Conservation (phyloP, 2,329 filamentous ascomycete species). For the Fusarium mangiferae region DNA sequence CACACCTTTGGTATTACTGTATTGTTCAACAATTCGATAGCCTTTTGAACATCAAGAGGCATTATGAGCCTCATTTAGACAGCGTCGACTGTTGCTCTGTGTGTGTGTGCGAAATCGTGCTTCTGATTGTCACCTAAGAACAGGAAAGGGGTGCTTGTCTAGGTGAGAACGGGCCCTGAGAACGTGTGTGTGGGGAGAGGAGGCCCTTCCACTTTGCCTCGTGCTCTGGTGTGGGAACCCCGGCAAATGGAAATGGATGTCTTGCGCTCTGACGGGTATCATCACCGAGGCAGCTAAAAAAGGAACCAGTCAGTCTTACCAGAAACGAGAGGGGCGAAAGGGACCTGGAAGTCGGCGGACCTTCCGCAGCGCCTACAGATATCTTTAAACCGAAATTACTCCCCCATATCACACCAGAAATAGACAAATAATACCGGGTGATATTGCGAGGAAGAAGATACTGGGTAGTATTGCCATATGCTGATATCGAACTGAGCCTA, state of each 20-base stretch:
- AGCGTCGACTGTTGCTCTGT: neutral
- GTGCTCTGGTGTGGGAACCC: slow-evolving; percentile 23
- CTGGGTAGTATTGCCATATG: neutral
- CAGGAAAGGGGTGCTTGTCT: slow-evolving; percentile 26
- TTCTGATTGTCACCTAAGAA: neutral
- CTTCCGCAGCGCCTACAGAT: neutral
- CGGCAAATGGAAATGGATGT: slow-evolving; percentile 21
- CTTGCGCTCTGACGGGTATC: slow-evolving; percentile 34
- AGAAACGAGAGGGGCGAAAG: neutral
- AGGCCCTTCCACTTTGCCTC: slow-evolving; percentile 20
- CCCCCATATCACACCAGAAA: neutral
- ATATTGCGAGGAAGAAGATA: neutral
- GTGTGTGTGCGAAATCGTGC: neutral
- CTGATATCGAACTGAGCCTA: neutral
- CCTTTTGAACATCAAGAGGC: neutral
- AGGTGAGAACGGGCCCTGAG: neutral
- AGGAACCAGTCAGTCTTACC: slow-evolving; percentile 1
- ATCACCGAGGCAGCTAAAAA: slow-evolving; percentile 38
- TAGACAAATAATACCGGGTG: slow-evolving; percentile 8
- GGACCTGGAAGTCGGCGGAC: slow-evolving; percentile 1
- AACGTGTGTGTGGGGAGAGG: slow-evolving; percentile 16
- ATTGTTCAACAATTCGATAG: neutral
- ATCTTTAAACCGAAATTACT: slow-evolving; percentile 17
- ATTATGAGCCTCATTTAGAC: neutral
- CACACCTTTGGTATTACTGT: neutral